These are phyloP conservation scores for Saccharum hybrid DNA, from an alignment of 202 grass and related monocot species.

Conservation along the genomic window DNA sequence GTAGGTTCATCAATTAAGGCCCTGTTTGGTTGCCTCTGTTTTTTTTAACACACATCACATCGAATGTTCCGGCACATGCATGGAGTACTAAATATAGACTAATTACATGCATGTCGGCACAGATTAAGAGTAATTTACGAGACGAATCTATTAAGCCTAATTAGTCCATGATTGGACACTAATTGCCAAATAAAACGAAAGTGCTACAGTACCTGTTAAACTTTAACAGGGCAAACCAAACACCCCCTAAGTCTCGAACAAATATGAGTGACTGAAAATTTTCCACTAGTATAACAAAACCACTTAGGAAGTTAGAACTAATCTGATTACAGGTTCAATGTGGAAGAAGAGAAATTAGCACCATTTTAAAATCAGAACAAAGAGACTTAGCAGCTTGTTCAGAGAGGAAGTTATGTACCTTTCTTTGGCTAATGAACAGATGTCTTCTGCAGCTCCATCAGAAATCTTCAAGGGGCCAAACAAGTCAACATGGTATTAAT, in stretches of 20 bases:
- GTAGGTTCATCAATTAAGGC: background rate
- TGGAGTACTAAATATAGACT: no score
- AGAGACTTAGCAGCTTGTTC: slow-evolving; percentile 28
- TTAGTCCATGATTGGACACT: no score
- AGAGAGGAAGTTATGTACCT: slow-evolving; percentile 58
- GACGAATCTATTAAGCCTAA: no score
- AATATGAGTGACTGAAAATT: background rate
- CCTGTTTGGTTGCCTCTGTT: no score
- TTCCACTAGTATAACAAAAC: slow-evolving; percentile 35
- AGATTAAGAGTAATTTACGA: no score
- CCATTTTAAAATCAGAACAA: slow-evolving; percentile 23
- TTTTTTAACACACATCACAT: no score
- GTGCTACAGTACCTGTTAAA: no score
- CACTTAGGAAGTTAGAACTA: slow-evolving; percentile 15
- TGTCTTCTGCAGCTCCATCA: slow-evolving; percentile 77
- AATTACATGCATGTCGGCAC: no score
- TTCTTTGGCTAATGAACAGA: slow-evolving; percentile 81
- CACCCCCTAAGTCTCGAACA: slow-evolving; percentile 1
- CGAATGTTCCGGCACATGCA: no score
- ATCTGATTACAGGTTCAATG: slow-evolving; percentile 6
- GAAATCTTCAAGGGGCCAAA: slow-evolving; percentile 71
- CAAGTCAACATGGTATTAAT: slow-evolving; percentile 22
- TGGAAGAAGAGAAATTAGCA: slow-evolving; percentile 38
- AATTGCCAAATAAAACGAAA: no score
- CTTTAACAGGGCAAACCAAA: no score